phyloP scores from a whole-genome alignment of 768 basidiomycete species.

The Agaricus subrufescens region DNA sequence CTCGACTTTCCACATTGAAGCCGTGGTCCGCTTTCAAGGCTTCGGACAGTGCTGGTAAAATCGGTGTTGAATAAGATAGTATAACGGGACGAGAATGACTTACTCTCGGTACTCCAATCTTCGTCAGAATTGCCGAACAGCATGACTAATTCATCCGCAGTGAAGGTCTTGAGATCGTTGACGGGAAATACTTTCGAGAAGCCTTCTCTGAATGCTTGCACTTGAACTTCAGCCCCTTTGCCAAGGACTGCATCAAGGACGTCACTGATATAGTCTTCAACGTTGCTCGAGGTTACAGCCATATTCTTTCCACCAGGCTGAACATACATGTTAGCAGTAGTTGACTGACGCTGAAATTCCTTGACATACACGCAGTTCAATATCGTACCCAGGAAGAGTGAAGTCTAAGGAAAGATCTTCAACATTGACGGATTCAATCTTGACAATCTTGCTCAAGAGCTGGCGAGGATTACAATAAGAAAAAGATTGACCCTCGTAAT shows the following conservation, averaged over 20 bases:
- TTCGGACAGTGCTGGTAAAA: constrained; percentile 69
- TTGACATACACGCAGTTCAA: constrained; percentile 73
- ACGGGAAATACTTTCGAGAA: constrained; percentile 97
- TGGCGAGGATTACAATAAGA: constrained; percentile 18
- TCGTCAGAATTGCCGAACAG: constrained; percentile 97
- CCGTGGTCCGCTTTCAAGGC: constrained; percentile 97
- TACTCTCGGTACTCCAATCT: constrained; percentile 93
- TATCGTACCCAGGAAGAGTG: constrained; percentile 92
- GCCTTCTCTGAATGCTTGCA: constrained; percentile 88
- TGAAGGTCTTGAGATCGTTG: constrained; percentile 84
- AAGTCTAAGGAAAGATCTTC: constrained; percentile 94
- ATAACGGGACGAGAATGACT: constrained; percentile 21
- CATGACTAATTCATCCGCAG: constrained; percentile 92
- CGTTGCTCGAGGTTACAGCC: constrained; percentile 80
- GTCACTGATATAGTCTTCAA: constrained; percentile 83
- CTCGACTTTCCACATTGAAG: constrained; percentile 91
- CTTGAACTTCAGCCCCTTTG: constrained; percentile 71
- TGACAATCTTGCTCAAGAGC: constrained; percentile 51
- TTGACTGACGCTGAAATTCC: not conserved
- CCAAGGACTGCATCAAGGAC: constrained; percentile 88
- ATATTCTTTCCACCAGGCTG: constrained; percentile 79
- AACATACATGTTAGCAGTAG: not conserved
- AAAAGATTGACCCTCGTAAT: not conserved
- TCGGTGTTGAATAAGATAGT: constrained; percentile 5
- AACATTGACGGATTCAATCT: constrained; percentile 60